Conservation (phyloP, 2,329 filamentous ascomycete species). For the Penicillium frequentans region DNA sequence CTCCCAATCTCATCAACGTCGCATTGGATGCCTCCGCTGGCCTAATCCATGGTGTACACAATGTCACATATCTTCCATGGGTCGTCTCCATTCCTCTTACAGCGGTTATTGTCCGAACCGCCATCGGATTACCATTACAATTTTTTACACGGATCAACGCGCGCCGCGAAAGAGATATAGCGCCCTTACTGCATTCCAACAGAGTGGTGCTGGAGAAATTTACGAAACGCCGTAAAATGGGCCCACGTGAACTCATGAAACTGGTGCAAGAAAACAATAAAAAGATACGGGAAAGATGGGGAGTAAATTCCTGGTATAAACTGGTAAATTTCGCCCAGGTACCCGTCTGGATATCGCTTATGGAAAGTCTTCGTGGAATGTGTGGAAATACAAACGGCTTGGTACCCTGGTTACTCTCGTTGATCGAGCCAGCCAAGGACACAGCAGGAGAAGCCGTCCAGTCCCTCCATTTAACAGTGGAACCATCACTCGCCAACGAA, state of each 20-base stretch:
- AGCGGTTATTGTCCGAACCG: slow-evolving; percentile 52
- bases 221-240: background rate
- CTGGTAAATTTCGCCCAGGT: slow-evolving; percentile 40
- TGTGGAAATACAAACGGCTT: slow-evolving; percentile 37
- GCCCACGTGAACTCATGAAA: slow-evolving; percentile 14
- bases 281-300: slow-evolving; percentile 35
- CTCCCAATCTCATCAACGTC: slow-evolving; percentile 42
- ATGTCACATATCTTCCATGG: slow-evolving; percentile 53
- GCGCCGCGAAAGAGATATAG: slow-evolving; percentile 43
- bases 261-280: slow-evolving; percentile 22
- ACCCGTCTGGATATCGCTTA: slow-evolving; percentile 48
- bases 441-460: slow-evolving; percentile 11
- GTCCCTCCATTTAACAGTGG: slow-evolving; percentile 33
- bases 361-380: slow-evolving; percentile 52
- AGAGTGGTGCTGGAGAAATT: slow-evolving; percentile 15
- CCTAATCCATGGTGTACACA: slow-evolving; percentile 53
- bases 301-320: slow-evolving; percentile 34
- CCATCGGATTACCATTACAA: slow-evolving; percentile 50
- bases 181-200: slow-evolving; percentile 46
- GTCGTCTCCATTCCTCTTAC: slow-evolving; percentile 55
- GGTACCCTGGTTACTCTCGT: slow-evolving; percentile 37
- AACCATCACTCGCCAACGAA: slow-evolving; percentile 55
- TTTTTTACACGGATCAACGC: slow-evolving; percentile 43
- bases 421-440: slow-evolving; percentile 3
- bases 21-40: slow-evolving; percentile 46